Percentiles rank a stretch among this genome's conserved stretches.
phyloP scores from a whole-genome alignment of 2,329 filamentous ascomycete species.

The Mariannaea elegans region DNA sequence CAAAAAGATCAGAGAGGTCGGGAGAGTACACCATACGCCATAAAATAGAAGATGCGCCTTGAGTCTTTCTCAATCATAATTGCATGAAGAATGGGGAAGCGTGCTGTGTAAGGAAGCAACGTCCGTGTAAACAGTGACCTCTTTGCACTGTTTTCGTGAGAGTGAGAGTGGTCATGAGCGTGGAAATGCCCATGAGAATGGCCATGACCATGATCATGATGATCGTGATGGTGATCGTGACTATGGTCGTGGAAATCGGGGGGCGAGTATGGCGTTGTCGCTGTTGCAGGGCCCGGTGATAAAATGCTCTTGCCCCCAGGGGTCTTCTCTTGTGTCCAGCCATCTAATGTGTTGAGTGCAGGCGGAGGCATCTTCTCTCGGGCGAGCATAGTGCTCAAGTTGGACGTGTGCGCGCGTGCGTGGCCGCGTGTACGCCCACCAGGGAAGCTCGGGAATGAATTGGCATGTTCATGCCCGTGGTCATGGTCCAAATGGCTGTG shows the following conservation, averaged over 20 bases:
- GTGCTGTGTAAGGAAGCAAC: conserved; percentile 74
- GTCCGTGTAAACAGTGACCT: conserved; percentile 77
- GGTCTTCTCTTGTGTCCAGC: conserved; percentile 53
- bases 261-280: conserved; percentile 41
- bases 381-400: conserved; percentile 37
- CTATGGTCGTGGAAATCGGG: conserved; percentile 43
- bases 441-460: conserved; percentile 3
- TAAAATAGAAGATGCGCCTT: conserved; percentile 95
- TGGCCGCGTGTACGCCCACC: conserved; percentile 41
- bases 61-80: conserved; percentile 93
- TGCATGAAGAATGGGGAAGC: conserved; percentile 82
- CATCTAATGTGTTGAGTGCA: conserved; percentile 46
- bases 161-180: conserved; percentile 42
- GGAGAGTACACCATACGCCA: conserved; percentile 67
- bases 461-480: conserved; percentile 38
- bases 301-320: conserved; percentile 53
- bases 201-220: conserved; percentile 29
- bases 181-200: conserved; percentile 36
- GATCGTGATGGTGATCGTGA: conserved; percentile 38
- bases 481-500: conserved; percentile 29
- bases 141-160: conserved; percentile 53
- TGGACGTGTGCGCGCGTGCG: conserved; percentile 43
- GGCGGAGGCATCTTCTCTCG: conserved; percentile 46
- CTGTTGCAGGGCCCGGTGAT: conserved; percentile 43
- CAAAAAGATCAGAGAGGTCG: conserved; percentile 19